A percentile compares a stretch with the other conserved stretches of the same genome.
Conservation (phyloP, 2,329 filamentous ascomycete species). For the Aureobasidium vineae region DNA sequence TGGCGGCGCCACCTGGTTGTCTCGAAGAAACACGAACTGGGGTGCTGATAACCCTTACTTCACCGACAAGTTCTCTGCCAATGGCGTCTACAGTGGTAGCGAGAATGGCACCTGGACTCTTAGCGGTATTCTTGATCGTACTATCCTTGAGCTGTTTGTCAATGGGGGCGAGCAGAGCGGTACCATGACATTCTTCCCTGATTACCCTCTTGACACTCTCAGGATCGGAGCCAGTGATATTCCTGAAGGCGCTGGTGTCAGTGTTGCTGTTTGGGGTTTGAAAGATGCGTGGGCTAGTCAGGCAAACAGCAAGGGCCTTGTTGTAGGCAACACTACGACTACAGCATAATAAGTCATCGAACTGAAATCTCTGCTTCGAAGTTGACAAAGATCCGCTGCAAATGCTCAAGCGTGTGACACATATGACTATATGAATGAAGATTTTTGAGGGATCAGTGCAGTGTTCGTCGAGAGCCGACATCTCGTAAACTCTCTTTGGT, state of each 20-base stretch:
- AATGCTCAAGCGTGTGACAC: background rate
- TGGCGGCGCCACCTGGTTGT: constrained; percentile 52
- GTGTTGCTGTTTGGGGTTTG: constrained; percentile 43
- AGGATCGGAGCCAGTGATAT: constrained; percentile 40
- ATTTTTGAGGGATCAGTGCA: too few relatives aligned
- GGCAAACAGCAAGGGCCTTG: constrained; percentile 36
- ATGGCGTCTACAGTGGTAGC: constrained; percentile 32
- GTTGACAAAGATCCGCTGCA: too few relatives aligned
- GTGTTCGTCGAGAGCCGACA: too few relatives aligned
- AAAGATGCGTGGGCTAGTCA: constrained; percentile 42
- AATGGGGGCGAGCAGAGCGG: constrained; percentile 52
- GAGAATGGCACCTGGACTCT: constrained; percentile 42
- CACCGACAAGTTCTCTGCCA: constrained; percentile 53
- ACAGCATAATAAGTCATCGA: background rate
- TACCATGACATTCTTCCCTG: constrained; percentile 54
- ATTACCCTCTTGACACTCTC: constrained; percentile 43
- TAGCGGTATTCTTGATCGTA: constrained; percentile 54
- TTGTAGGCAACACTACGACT: constrained; percentile 39
- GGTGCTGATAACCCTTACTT: constrained; percentile 57
- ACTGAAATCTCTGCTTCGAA: background rate
- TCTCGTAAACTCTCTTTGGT: too few relatives aligned
- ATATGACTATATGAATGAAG: too few relatives aligned
- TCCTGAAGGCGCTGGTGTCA: constrained; percentile 40
- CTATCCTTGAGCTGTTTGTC: constrained; percentile 56
- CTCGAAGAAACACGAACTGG: constrained; percentile 47